phyloP scores from a whole-genome alignment of 2,329 filamentous ascomycete species.

The Penicillium janthinellum region DNA sequence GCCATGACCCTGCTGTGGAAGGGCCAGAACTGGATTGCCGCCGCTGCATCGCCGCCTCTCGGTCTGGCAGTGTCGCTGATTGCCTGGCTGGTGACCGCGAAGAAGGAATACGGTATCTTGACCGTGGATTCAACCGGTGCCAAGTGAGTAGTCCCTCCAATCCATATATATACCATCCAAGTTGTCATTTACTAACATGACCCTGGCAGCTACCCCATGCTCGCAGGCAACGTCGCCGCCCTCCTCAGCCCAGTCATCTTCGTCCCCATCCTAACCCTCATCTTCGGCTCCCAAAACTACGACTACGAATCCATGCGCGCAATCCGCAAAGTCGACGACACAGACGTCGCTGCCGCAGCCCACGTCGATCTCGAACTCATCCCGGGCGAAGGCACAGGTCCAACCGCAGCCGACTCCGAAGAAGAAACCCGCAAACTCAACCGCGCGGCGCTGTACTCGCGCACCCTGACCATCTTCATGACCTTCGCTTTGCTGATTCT shows the following conservation, averaged over 20 bases:
- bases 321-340: constrained; percentile 78
- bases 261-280: constrained; percentile 72
- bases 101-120: constrained; percentile 68
- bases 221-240: constrained; percentile 82
- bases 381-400: constrained; percentile 50
- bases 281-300: constrained; percentile 73
- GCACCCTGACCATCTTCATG: constrained; percentile 62
- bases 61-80: constrained; percentile 69
- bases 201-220: constrained; percentile 66
- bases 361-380: constrained; percentile 67
- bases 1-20: constrained; percentile 79
- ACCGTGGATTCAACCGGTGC: constrained; percentile 74
- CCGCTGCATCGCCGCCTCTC: constrained; percentile 68
- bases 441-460: constrained; percentile 57
- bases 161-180: background rate
- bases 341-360: constrained; percentile 65
- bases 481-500: constrained; percentile 74
- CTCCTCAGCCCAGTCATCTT: constrained; percentile 75
- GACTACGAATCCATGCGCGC: constrained; percentile 82
- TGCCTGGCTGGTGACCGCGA: constrained; percentile 77
- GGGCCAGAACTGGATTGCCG: constrained; percentile 75
- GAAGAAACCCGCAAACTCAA: constrained; percentile 55
- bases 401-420: constrained; percentile 42
- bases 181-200: constrained; percentile 4
- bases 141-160: constrained; percentile 52